phyloP scores from a whole-genome alignment of 2,329 filamentous ascomycete genomes.

The Ophiosphaerella korrae region DNA sequence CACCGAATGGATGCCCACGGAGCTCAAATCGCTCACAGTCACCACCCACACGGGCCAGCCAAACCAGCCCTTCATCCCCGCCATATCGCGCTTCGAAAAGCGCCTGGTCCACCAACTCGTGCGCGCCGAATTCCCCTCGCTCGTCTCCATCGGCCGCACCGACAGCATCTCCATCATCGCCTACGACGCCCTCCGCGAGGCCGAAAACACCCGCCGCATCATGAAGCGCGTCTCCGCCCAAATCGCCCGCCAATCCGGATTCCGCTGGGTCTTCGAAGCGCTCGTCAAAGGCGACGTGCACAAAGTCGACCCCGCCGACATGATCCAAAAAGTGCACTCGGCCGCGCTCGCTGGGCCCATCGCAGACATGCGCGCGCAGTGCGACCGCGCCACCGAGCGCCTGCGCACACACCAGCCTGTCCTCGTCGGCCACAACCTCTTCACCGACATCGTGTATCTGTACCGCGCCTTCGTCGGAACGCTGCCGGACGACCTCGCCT shows the following conservation, averaged over 20 bases:
- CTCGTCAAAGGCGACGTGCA: conserved; percentile 46
- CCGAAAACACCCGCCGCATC: conserved; percentile 43
- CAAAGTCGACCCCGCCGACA: conserved; percentile 43
- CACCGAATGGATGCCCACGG: conserved; percentile 50
- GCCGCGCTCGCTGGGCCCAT: conserved; percentile 40
- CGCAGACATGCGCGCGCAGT: conserved; percentile 43
- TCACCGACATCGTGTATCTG: conserved; percentile 68
- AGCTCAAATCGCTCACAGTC: conserved; percentile 28
- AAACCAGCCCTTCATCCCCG: conserved; percentile 14
- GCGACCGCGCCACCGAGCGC: conserved; percentile 47
- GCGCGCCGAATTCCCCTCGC: conserved; percentile 62
- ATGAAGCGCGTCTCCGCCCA: conserved; percentile 48
- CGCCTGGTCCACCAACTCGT: conserved; percentile 69
- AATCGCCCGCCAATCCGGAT: conserved; percentile 53
- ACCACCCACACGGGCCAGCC: conserved; percentile 35
- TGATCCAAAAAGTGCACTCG: conserved; percentile 43
- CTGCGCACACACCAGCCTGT: conserved; percentile 56
- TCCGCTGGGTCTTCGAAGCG: conserved; percentile 58
- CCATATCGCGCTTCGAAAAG: conserved; percentile 61
- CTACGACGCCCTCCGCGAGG: conserved; percentile 52
- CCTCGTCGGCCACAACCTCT: conserved; percentile 68
- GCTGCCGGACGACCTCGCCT: conserved; percentile 58
- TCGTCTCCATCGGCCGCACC: conserved; percentile 50
- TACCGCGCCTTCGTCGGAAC: conserved; percentile 66
- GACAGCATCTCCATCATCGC: conserved; percentile 51